phyloP scores from a whole-genome alignment of 371 early-diverging fungal species.

The Cokeromyces recurvatus region DNA sequence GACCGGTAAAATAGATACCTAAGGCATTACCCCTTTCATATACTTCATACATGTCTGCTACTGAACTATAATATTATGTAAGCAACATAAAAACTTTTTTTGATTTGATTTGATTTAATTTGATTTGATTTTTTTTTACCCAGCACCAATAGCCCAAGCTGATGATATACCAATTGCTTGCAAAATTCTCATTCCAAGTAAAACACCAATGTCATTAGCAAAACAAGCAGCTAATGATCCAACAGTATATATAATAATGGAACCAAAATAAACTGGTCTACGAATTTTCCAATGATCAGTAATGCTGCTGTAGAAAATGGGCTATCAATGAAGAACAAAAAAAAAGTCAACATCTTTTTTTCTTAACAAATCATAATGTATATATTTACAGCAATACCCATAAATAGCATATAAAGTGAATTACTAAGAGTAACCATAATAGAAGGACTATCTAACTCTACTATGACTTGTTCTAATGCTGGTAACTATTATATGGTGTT shows the following conservation, averaged over 20 bases:
- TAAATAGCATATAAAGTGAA: slow-evolving; percentile 58
- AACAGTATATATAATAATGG: slow-evolving; percentile 54
- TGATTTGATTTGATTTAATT: no score
- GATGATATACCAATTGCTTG: slow-evolving; percentile 78
- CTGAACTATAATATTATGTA: slow-evolving; percentile 55
- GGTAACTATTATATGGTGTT: no score
- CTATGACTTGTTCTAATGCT: slow-evolving; percentile 40
- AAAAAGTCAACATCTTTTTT: background rate
- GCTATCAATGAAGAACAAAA: slow-evolving; percentile 25
- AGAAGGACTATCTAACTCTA: slow-evolving; percentile 30
- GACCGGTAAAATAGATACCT: slow-evolving; percentile 52
- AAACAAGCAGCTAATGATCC: slow-evolving; percentile 70
- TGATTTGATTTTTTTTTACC: slow-evolving; percentile 17
- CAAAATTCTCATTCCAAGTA: slow-evolving; percentile 65
- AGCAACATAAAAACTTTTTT: no score
- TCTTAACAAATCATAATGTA: no score
- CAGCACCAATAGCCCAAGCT: slow-evolving; percentile 74
- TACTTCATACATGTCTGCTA: slow-evolving; percentile 47
- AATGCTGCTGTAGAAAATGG: slow-evolving; percentile 66
- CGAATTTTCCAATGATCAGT: slow-evolving; percentile 68
- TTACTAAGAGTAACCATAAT: slow-evolving; percentile 55
- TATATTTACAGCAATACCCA: slow-evolving; percentile 51
- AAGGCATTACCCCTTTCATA: slow-evolving; percentile 44
- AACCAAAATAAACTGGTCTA: slow-evolving; percentile 58
- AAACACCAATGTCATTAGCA: slow-evolving; percentile 48